phyloP scores from a whole-genome alignment of 768 basidiomycete species.

The Hebeloma cylindrosporum region DNA sequence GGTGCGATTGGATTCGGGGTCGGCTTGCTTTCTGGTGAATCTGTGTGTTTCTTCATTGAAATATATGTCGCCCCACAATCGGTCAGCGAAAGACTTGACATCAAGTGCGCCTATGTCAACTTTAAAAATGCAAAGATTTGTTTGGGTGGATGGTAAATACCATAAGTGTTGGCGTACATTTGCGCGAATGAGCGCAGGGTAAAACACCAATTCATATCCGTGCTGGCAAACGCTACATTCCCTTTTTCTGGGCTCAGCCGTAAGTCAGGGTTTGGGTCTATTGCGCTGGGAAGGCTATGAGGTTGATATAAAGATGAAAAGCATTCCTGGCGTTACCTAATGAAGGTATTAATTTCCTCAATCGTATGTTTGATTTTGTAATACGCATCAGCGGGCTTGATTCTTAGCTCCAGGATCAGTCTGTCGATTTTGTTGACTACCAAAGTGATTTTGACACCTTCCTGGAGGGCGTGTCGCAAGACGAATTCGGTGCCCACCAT shows the following conservation, averaged over 20 bases:
- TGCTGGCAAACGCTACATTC: conserved; percentile 96
- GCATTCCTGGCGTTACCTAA: conserved; percentile 58
- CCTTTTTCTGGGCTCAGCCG: conserved; percentile 93
- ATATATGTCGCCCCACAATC: conserved; percentile 98
- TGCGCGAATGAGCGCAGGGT: conserved; percentile 91
- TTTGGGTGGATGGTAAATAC: conserved; percentile 34
- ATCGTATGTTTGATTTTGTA: conserved; percentile 99
- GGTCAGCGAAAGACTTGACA: conserved; percentile 79
- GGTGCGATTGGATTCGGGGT: conserved; percentile 75
- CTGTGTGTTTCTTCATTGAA: conserved; percentile 83
- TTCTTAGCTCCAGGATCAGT: conserved; percentile 91
- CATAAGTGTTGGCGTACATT: conserved; percentile 94
- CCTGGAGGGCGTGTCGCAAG: conserved; percentile 86
- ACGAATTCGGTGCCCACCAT: conserved; percentile 93
- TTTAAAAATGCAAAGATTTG: conserved; percentile 2
- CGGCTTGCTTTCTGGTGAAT: conserved; percentile 83
- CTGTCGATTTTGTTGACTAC: conserved; percentile 98
- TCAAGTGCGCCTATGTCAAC: conserved; percentile 64
- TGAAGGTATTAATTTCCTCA: conserved; percentile 96
- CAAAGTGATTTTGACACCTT: conserved; percentile 85
- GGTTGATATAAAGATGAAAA: not conserved
- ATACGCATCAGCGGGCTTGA: conserved; percentile 95
- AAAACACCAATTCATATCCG: conserved; percentile 98
- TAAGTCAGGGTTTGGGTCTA: conserved; percentile 85
- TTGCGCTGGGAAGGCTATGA: conserved; percentile 46